phyloP scores from a whole-genome alignment of 495 filamentous ascomycete species.

The Platismatia glauca region DNA sequence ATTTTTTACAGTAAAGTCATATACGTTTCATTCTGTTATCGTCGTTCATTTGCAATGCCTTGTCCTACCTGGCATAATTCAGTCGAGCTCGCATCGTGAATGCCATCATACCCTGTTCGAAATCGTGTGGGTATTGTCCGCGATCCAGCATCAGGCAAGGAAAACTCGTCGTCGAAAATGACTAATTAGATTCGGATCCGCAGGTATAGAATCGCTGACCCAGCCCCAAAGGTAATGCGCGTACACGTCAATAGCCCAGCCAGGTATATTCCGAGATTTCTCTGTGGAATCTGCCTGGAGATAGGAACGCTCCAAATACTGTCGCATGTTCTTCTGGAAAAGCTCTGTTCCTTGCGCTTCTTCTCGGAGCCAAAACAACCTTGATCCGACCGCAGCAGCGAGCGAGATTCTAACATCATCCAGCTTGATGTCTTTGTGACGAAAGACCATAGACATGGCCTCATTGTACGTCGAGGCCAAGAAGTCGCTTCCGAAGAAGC shows the following conservation, averaged over 20 bases:
- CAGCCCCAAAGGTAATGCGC: constrained; percentile 7
- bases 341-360: neutral
- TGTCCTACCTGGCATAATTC: too few species aligned
- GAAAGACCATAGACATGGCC: constrained; percentile 6
- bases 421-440: neutral
- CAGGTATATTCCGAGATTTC: neutral
- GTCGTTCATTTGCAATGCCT: too few species aligned
- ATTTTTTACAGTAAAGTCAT: too few species aligned
- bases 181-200: neutral
- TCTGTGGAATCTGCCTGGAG: neutral
- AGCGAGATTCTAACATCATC: neutral
- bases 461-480: neutral
- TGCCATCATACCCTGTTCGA: too few species aligned
- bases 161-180: neutral
- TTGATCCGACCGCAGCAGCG: neutral
- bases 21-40: too few species aligned
- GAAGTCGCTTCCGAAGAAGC: neutral
- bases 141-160: neutral
- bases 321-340: neutral
- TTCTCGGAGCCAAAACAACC: neutral
- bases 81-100: too few species aligned
- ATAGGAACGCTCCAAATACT: constrained; percentile 2
- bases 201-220: constrained; percentile 1
- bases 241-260: constrained; percentile 5
- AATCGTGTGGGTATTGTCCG: too few species aligned